Evolutionary conservation across 2,329 filamentous ascomycete species (phyloP).

Genomic region (Leptographium flavum): DNA sequence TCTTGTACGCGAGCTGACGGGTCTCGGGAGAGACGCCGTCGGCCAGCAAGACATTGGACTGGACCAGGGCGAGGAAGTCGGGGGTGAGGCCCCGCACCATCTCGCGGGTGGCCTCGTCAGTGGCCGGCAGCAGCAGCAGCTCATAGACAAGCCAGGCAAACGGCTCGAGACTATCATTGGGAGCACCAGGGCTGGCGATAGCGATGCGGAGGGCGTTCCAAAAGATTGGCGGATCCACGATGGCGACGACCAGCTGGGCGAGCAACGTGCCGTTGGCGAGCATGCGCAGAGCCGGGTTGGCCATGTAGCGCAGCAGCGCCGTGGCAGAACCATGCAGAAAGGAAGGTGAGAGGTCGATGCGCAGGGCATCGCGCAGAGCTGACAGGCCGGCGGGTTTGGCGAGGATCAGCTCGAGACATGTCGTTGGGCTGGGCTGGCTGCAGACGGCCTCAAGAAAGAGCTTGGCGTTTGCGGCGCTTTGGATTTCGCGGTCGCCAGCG

Average conservation of each 20-base stretch:
- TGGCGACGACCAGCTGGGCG: neutral
- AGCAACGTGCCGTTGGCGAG: neutral
- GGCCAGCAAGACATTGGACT: neutral
- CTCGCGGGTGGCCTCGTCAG: neutral
- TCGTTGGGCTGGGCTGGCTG: constrained; percentile 9
- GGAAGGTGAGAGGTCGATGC: constrained; percentile 12
- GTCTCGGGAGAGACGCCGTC: neutral
- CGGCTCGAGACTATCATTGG: neutral
- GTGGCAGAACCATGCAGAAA: constrained; percentile 17
- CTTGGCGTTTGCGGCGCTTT: constrained; percentile 12
- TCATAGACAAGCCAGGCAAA: neutral
- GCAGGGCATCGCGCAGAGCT: constrained; percentile 14
- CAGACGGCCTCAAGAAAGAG: constrained; percentile 18
- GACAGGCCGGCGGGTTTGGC: constrained; percentile 14
- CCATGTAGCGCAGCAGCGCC: neutral
- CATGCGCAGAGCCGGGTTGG: neutral
- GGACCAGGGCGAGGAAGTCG: neutral
- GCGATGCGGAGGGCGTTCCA: neutral
- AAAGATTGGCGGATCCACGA: neutral
- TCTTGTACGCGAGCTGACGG: neutral
- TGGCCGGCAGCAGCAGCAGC: neutral
- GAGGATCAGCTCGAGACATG: constrained; percentile 16
- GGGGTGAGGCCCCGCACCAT: neutral
- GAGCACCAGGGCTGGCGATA: neutral
- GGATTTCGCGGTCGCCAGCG: constrained; percentile 13